Percentiles rank a stretch among this genome's conserved stretches.
Conservation (phyloP, 805 yeast genomes). For the Candida ortonii region DNA sequence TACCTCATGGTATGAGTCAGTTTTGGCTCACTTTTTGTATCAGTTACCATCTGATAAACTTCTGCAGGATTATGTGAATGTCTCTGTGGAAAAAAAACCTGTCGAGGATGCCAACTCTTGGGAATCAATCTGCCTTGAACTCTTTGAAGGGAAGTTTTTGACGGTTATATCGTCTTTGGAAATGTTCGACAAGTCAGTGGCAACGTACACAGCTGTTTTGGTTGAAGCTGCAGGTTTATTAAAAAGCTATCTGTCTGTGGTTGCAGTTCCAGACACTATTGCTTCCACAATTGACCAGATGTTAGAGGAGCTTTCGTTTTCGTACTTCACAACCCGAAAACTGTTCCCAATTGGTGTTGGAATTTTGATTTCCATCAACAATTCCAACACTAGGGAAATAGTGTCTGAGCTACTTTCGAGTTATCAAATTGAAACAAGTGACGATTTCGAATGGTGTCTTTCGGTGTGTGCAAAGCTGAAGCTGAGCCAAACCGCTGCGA, state of each 20-base stretch:
- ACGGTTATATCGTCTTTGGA: slow-evolving; percentile 59
- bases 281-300: slow-evolving; percentile 34
- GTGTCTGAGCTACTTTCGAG: slow-evolving; percentile 59
- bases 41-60: slow-evolving; percentile 54
- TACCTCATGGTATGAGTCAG: slow-evolving; percentile 66
- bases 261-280: slow-evolving; percentile 13
- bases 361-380: slow-evolving; percentile 46
- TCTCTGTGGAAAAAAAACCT: slow-evolving; percentile 34
- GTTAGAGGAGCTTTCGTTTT: slow-evolving; percentile 52
- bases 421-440: slow-evolving; percentile 61
- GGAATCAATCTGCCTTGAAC: slow-evolving; percentile 55
- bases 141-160: slow-evolving; percentile 54
- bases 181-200: slow-evolving; percentile 57
- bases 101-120: slow-evolving; percentile 42
- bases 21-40: slow-evolving; percentile 40
- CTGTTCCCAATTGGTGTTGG: slow-evolving; percentile 72
- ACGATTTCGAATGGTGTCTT: slow-evolving; percentile 77
- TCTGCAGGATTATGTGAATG: slow-evolving; percentile 39
- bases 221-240: slow-evolving; percentile 64
- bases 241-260: slow-evolving; percentile 32
- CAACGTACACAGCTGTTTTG: slow-evolving; percentile 59
- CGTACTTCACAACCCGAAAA: slow-evolving; percentile 48
- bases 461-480: slow-evolving; percentile 68
- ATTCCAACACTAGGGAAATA: slow-evolving; percentile 41
- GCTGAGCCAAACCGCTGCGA: slow-evolving; percentile 54